A percentile compares a stretch with the other conserved stretches of the same genome.
Conservation (phyloP, 192 early-diverging fungal genomes). For the Backusella westeae region DNA sequence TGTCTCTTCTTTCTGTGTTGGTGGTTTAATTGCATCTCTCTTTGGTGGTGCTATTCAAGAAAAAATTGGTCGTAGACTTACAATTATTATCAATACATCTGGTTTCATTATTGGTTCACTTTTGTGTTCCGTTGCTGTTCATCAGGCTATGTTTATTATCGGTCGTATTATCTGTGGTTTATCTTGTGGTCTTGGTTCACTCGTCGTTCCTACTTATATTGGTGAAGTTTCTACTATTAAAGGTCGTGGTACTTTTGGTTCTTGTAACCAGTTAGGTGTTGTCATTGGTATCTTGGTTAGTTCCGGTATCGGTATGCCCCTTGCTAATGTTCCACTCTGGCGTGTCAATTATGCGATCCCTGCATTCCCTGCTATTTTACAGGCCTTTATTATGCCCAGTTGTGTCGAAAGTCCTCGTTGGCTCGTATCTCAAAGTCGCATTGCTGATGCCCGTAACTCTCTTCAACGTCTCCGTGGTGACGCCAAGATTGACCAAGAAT, state of each 20-base stretch:
- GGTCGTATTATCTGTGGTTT: conserved; percentile 76
- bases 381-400: conserved; percentile 58
- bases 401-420: conserved; percentile 79
- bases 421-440: conserved; percentile 61
- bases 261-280: conserved; percentile 74
- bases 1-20: conserved; percentile 46
- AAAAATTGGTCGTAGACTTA: conserved; percentile 46
- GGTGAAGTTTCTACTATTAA: conserved; percentile 74
- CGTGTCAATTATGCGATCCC: conserved; percentile 65
- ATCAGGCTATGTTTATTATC: conserved; percentile 61
- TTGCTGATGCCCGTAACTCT: conserved; percentile 53
- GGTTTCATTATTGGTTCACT: conserved; percentile 64
- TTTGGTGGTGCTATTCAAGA: conserved; percentile 46
- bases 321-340: conserved; percentile 65
- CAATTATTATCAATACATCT: conserved; percentile 66
- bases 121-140: conserved; percentile 59
- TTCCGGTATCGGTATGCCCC: conserved; percentile 60
- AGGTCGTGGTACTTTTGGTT: conserved; percentile 67
- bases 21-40: conserved; percentile 55
- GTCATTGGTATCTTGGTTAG: conserved; percentile 76
- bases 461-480: conserved; percentile 56
- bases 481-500: conserved; percentile 56
- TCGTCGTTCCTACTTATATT: conserved; percentile 63
- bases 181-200: conserved; percentile 65
- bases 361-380: conserved; percentile 56